These are phyloP conservation scores for Kwoniella shandongensis DNA, from an alignment of 768 basidiomycete species.

Conservation along the genomic window DNA sequence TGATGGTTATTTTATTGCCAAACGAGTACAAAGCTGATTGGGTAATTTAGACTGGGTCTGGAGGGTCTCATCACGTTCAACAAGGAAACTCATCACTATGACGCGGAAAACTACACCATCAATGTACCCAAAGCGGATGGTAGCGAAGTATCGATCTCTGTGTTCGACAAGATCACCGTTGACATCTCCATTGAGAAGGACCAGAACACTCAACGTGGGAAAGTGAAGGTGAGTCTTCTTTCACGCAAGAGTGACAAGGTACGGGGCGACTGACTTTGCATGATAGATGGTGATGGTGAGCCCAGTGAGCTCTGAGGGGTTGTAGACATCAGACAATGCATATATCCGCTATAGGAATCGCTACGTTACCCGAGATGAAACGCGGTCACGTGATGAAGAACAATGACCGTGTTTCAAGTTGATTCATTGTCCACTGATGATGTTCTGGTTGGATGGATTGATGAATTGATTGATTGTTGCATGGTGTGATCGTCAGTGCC, in stretches of 20 bases:
- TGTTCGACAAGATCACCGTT: slow-evolving; percentile 93
- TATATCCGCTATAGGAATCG: too few relatives aligned
- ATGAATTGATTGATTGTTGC: too few relatives aligned
- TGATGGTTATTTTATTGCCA: slow-evolving; percentile 11
- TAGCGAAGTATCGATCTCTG: slow-evolving; percentile 66
- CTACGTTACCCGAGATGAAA: too few relatives aligned
- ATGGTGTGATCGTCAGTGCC: too few relatives aligned
- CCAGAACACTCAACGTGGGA: slow-evolving; percentile 84
- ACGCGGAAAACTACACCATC: slow-evolving; percentile 85
- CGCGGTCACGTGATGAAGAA: too few relatives aligned
- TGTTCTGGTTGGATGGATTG: too few relatives aligned
- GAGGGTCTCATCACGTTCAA: slow-evolving; percentile 89
- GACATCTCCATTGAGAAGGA: slow-evolving; percentile 91
- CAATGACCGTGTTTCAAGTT: too few relatives aligned
- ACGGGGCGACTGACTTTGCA: neutral
- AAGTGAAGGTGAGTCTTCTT: slow-evolving; percentile 61
- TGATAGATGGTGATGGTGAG: slow-evolving; percentile 45
- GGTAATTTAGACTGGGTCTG: slow-evolving; percentile 69
- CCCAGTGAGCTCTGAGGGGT: slow-evolving; percentile 40
- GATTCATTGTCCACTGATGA: too few relatives aligned
- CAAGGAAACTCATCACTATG: slow-evolving; percentile 81
- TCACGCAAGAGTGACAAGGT: neutral
- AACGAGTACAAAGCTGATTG: neutral
- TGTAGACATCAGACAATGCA: slow-evolving; percentile 19
- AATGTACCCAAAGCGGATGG: slow-evolving; percentile 60